Evolutionary conservation across 2,329 filamentous ascomycete genomes (phyloP), one percentile per base, ranked within the genome.

Genomic region (Pseudonectria buxi): DNA sequence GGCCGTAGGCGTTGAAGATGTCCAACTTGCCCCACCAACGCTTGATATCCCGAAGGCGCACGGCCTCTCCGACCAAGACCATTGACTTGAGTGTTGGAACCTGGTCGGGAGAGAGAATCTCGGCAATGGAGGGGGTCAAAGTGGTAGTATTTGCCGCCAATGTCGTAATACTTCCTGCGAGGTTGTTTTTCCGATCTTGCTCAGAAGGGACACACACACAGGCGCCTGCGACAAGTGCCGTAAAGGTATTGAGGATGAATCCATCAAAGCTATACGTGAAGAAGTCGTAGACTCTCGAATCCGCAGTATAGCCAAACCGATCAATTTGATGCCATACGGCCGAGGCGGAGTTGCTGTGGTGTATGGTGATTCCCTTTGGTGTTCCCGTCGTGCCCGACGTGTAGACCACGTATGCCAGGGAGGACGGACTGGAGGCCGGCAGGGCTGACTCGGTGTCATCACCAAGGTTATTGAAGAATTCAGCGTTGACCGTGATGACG

Each of bases 351-450:
- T 24, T 29, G 1, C 14, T 14, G 12, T 49, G 47, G 2, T 22
- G 33, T 10, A 57, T 40, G 7, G 70, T 57, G 7, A 70, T 65
- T n/a, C 71, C 72, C 50, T 77, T 77, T 0, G 73, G 73, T 11
- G 57, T 58, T 4, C 73, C 73, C 0, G 73, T 76, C 16, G 65
- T 74, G n/a, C 73, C 73, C 3, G 71, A 75, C 4, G 73, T 76
- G 50, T 75, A 76, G 42, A 74, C 67, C 41, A 71, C 65, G 28
- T 58, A 56, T 1, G 28, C 16, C 0, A 27, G 11, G 3, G 30
- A 37, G 1, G 26, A 24, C 4, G 35, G 10, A 10, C n/a, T 10
- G 11, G 12, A 3, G 16, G 13, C 2, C 14, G 24, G 4, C 24
- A 26, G 18, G 4, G 27, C 24, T 6, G 10, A 7, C 15, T 14